These are phyloP conservation scores for Alternaria rosae DNA, from an alignment of 2,329 filamentous ascomycete species.

Conservation along the genomic window DNA sequence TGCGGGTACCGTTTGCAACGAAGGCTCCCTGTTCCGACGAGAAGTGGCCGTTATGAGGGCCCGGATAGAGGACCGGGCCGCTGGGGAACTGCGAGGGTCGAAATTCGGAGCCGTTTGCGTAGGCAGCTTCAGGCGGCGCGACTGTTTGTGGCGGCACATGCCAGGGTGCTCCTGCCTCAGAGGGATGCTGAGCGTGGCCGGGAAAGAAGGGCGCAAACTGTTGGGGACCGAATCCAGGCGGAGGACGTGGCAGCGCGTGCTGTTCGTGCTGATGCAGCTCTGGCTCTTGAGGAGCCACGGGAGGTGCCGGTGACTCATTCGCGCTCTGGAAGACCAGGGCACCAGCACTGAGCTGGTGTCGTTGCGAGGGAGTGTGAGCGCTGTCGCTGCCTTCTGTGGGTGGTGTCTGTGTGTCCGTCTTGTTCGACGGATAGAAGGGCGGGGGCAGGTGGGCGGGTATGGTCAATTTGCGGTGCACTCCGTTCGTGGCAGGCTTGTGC, in stretches of 20 bases:
- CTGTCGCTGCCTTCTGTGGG: constrained; percentile 25
- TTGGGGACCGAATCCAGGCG: constrained; percentile 42
- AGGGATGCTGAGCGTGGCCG: constrained; percentile 45
- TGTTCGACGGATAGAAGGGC: constrained; percentile 46
- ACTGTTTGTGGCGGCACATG: constrained; percentile 40
- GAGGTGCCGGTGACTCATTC: constrained; percentile 47
- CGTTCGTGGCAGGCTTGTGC: constrained; percentile 27
- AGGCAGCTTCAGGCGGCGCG: constrained; percentile 35
- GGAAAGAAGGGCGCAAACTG: constrained; percentile 43
- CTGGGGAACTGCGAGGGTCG: constrained; percentile 27
- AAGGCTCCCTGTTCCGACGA: constrained; percentile 24
- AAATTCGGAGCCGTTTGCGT: constrained; percentile 34
- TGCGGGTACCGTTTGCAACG: constrained; percentile 33
- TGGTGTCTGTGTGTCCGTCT: constrained; percentile 31
- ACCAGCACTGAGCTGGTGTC: constrained; percentile 36
- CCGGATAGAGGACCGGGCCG: constrained; percentile 25
- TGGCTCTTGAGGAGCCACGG: constrained; percentile 44
- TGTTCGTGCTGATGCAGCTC: constrained; percentile 27
- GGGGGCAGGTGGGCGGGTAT: constrained; percentile 44
- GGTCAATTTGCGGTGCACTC: constrained; percentile 30
- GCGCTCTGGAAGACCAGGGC: constrained; percentile 52
- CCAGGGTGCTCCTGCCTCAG: constrained; percentile 43
- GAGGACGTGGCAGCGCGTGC: constrained; percentile 35
- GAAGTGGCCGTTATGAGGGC: constrained; percentile 27
- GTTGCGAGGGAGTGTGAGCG: constrained; percentile 26